Conservation (phyloP, 768 basidiomycete species). For the Mycena latifolia region DNA sequence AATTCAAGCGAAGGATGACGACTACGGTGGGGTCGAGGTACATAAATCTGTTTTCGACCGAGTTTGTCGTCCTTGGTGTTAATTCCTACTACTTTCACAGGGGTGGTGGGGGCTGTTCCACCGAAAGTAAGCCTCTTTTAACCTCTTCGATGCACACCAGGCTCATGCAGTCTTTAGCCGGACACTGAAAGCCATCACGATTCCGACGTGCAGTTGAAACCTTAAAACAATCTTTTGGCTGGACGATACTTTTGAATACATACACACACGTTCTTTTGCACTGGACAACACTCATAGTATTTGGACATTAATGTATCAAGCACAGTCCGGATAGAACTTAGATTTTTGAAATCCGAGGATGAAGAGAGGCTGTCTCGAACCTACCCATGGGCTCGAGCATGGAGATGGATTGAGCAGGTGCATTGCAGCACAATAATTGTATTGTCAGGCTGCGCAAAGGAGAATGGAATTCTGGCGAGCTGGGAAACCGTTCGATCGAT, state of each 20-base stretch:
- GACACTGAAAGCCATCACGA: constrained; percentile 77
- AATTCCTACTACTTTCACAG: constrained; percentile 35
- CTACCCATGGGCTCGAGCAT: too few relatives aligned
- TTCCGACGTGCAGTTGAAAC: constrained; percentile 64
- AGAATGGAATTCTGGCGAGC: too few relatives aligned
- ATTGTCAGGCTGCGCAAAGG: too few relatives aligned
- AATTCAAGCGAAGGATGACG: constrained; percentile 53
- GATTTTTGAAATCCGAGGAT: too few relatives aligned
- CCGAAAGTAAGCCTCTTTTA: constrained; percentile 55
- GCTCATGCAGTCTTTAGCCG: constrained; percentile 56
- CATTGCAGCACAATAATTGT: too few relatives aligned
- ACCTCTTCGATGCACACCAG: not conserved
- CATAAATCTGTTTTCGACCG: not conserved
- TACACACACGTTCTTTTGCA: not conserved
- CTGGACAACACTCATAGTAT: not conserved
- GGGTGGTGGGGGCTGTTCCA: constrained; percentile 79
- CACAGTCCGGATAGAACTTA: too few relatives aligned
- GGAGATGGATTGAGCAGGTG: too few relatives aligned
- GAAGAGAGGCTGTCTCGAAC: too few relatives aligned
- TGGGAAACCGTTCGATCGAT: too few relatives aligned
- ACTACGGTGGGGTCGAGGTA: constrained; percentile 65
- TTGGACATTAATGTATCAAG: too few relatives aligned
- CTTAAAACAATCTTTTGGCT: not conserved
- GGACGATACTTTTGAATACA: constrained; percentile 7
- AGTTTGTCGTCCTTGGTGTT: not conserved